Conservation (phyloP, 352 stramenopile genomes). For the Phytophthora tubulina region DNA sequence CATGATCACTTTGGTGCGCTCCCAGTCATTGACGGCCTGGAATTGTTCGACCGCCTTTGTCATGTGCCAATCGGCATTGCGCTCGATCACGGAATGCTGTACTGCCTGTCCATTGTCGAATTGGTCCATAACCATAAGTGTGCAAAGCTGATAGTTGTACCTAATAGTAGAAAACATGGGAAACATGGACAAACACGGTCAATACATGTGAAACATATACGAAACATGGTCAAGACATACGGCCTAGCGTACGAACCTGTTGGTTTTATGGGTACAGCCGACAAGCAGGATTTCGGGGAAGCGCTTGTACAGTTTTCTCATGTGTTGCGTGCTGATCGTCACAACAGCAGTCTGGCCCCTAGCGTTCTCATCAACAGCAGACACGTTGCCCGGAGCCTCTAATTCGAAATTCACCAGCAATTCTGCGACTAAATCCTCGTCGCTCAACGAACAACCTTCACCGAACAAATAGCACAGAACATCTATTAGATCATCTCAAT, state of each 20-base stretch:
- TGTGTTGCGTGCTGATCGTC: constrained; percentile 8
- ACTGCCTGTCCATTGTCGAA: constrained; percentile 9
- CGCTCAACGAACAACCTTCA: not conserved
- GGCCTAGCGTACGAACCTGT: not conserved
- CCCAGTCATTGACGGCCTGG: not conserved
- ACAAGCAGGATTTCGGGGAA: constrained; percentile 22
- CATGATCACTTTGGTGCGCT: constrained; percentile 9
- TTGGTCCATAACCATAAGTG: constrained; percentile 17
- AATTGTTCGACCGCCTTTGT: constrained; percentile 16
- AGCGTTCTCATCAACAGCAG: not conserved
- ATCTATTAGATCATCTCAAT: too few relatives aligned
- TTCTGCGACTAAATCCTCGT: constrained; percentile 21
- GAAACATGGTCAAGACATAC: not conserved
- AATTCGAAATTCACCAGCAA: constrained; percentile 15
- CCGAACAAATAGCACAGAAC: not conserved
- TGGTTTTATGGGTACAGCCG: constrained; percentile 29
- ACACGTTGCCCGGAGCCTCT: not conserved
- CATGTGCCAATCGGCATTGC: constrained; percentile 19
- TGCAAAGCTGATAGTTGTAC: constrained; percentile 19
- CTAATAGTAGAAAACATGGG: constrained; percentile 19
- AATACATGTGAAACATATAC: not conserved
- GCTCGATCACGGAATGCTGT: constrained; percentile 11
- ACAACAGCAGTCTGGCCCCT: constrained; percentile 5
- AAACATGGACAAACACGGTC: constrained; percentile 12
- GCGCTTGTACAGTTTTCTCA: constrained; percentile 9